Percentiles rank a stretch among this genome's conserved stretches.
Conservation (phyloP, 139 green algal species). For the Chlamydomonas sp. region DNA sequence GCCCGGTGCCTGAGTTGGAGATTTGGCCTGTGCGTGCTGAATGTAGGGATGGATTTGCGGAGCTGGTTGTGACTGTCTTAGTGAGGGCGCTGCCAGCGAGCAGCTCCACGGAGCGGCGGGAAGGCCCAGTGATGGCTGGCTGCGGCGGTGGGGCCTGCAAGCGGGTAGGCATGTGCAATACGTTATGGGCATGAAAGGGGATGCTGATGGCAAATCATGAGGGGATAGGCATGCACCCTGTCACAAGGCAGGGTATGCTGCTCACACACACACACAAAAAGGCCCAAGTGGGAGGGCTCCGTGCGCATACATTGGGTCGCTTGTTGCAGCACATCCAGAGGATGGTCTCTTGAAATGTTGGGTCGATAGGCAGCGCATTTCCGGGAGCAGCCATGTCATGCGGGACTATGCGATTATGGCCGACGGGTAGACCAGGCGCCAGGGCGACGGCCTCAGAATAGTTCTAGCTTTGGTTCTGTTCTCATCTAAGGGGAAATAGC, state of each 20-base stretch:
- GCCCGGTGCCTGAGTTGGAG: too few relatives aligned
- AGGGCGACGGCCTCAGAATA: neutral
- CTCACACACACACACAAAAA: neutral
- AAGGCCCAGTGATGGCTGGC: neutral
- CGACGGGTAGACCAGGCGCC: too few relatives aligned
- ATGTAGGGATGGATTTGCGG: too few relatives aligned
- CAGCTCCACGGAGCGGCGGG: conserved; percentile 1
- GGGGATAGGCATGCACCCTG: too few relatives aligned
- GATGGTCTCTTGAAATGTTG: conserved; percentile 34
- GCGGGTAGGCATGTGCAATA: neutral
- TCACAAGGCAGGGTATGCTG: too few relatives aligned
- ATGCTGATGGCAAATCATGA: too few relatives aligned
- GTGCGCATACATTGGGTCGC: conserved; percentile 21
- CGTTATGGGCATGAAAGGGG: neutral
- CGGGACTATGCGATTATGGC: neutral
- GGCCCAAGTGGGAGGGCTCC: neutral
- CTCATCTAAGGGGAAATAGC: too few relatives aligned
- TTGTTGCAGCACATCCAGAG: conserved; percentile 51
- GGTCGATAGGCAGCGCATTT: conserved; percentile 5
- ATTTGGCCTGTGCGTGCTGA: too few relatives aligned
- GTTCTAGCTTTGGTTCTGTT: neutral
- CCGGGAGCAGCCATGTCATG: neutral
- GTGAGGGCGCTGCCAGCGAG: neutral
- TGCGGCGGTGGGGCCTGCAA: neutral
- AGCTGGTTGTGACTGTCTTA: too few relatives aligned